These are phyloP conservation scores for Wolfiporia cocos DNA, from an alignment of 1,284 basidiomycete species.

Conservation along the genomic window DNA sequence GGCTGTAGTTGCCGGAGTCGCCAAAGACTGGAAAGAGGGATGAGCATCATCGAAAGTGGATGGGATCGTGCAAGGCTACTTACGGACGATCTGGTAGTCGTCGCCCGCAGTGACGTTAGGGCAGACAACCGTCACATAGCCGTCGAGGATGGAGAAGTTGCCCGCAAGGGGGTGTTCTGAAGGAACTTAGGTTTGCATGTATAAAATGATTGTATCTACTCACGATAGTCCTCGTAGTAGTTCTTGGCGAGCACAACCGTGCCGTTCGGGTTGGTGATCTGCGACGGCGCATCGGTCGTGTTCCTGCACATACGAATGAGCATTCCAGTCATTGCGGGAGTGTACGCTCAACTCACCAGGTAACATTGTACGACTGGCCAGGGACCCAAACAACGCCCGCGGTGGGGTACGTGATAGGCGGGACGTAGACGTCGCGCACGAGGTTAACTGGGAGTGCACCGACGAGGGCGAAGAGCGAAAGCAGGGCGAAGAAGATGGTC, in stretches of 20 bases:
- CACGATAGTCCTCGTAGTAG: constrained; percentile 26
- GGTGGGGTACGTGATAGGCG: constrained; percentile 33
- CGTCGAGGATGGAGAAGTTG: constrained; percentile 35
- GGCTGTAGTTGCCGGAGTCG: constrained; percentile 30
- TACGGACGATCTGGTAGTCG: constrained; percentile 27
- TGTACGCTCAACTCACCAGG: constrained; percentile 31
- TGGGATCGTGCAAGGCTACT: constrained; percentile 10
- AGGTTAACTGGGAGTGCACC: constrained; percentile 22
- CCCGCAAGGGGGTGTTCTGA: constrained; percentile 28
- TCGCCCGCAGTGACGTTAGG: constrained; percentile 19
- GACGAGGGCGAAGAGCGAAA: constrained; percentile 20
- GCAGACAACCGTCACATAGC: constrained; percentile 28
- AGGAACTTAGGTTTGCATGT: not conserved
- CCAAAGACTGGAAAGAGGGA: constrained; percentile 25
- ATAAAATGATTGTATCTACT: constrained; percentile 6
- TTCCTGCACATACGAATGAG: constrained; percentile 26
- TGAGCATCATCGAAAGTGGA: not conserved
- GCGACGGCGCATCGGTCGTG: constrained; percentile 29
- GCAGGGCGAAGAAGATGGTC: constrained; percentile 18
- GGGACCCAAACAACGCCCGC: constrained; percentile 34
- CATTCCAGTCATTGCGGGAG: not conserved
- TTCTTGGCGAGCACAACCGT: constrained; percentile 33
- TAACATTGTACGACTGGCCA: constrained; percentile 36
- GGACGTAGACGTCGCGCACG: constrained; percentile 42
- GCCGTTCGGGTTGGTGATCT: constrained; percentile 43